Base-by-base conservation (phyloP, 768 basidiomycete species). In the Boletus vinaceobasis region DNA sequence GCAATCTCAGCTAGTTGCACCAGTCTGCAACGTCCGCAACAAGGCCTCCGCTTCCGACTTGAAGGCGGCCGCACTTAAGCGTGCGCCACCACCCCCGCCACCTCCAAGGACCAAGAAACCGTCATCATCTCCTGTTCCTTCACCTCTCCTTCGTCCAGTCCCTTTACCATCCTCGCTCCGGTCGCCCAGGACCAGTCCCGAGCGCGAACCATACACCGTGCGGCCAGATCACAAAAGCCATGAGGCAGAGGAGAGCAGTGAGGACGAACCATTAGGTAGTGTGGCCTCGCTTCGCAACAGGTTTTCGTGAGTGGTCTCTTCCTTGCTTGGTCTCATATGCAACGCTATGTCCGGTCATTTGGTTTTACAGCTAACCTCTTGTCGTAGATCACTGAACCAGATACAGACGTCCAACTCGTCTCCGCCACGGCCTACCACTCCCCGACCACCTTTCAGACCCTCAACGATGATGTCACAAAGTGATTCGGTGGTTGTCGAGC, bases 21-120 rank as follows among this genome's bases (percentile, higher is more conserved):
- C 60, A 43, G 60, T 61, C 23, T 74, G 71, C 32, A 63, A 71
- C 60, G 36, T 85, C 27, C 78, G 79, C 15, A 57, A 74, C 9
- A 77, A 79, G 1, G 75, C 77, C 2, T 85, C 85, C 2, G 74
- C 79, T 5, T 82, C 83, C 2, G 85, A 87, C 60, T 58, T 82
- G 43, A 79, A 78, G 53, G 47, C 60, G 7, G 47, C 59, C 10
- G 63, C 70, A 14, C 65, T 69, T 5, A 80, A 77, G 57, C 77
- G 83, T 47, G 76, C 79, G 3, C 85, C 85, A 0, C 86, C 86
- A 0, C 86, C 86, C 1, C 81, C 82, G 2, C 79, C 82, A n/a
- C 67, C 77, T 3, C 44, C 69, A 66, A 53, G 68, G 55, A 38
- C 59, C 53, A 65, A 78, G 71, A 71, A 65, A 43, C 40, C 60